A percentile compares a stretch with the other conserved stretches of the same genome.
Evolutionary conservation across 2,329 filamentous ascomycete genomes (phyloP).

Genomic region (Ciborinia camelliae): DNA sequence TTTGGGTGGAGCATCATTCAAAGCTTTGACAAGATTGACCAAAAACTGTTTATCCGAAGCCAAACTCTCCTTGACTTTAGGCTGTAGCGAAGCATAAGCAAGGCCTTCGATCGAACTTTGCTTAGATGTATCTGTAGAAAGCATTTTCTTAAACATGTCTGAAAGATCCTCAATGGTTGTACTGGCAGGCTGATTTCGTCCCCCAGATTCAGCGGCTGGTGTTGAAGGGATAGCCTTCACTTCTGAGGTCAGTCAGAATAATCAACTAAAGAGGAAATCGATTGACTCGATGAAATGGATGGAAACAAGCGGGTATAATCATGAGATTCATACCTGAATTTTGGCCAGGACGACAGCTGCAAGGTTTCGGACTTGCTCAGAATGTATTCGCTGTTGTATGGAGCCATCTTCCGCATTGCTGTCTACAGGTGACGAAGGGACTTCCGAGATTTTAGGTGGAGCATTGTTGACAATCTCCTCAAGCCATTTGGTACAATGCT

Average conservation of each 20-base stretch:
- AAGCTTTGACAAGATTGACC: conserved; percentile 61
- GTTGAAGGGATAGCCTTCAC: conserved; percentile 37
- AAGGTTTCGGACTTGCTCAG: conserved; percentile 57
- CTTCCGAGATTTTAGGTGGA: conserved; percentile 49
- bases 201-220: conserved; percentile 34
- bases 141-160: conserved; percentile 62
- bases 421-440: conserved; percentile 27
- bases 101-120: conserved; percentile 83
- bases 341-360: conserved; percentile 77
- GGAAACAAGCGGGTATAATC: not conserved
- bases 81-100: conserved; percentile 84
- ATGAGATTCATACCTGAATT: conserved; percentile 51
- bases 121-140: conserved; percentile 56
- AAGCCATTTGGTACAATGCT: conserved; percentile 83
- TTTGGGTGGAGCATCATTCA: conserved; percentile 56
- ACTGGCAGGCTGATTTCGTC: conserved; percentile 47
- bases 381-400: conserved; percentile 45
- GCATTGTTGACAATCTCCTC: conserved; percentile 77
- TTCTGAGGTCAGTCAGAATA: conserved; percentile 38
- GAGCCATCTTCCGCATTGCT: conserved; percentile 33
- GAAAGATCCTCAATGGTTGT: conserved; percentile 65
- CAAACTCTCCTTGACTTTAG: conserved; percentile 79
- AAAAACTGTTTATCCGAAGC: conserved; percentile 66
- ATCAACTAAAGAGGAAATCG: conserved; percentile 27
- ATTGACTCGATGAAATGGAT: conserved; percentile 22